phyloP scores from a whole-genome alignment of 805 yeast genomes.

The Yamadazyma olivae region DNA sequence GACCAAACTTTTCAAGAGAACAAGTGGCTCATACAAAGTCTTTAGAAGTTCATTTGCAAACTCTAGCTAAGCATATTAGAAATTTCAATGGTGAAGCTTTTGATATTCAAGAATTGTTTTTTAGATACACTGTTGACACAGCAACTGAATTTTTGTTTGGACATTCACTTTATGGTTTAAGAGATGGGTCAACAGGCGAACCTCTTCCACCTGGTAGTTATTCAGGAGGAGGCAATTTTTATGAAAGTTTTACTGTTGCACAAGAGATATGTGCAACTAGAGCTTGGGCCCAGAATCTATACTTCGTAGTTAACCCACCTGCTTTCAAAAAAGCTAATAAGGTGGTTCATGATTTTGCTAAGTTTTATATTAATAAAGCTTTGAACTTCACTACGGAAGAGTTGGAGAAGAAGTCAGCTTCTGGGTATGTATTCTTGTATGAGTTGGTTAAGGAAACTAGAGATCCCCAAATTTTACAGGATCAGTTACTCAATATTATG shows the following conservation, averaged over 20 bases:
- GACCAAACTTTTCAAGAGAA: constrained; percentile 35
- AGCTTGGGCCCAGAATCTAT: constrained; percentile 26
- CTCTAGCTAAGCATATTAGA: constrained; percentile 21
- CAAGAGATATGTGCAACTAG: constrained; percentile 33
- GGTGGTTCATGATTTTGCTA: constrained; percentile 30
- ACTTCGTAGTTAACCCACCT: constrained; percentile 20
- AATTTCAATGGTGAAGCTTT: constrained; percentile 20
- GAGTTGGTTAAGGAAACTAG: constrained; percentile 39
- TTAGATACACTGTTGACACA: constrained; percentile 32
- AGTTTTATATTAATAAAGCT: constrained; percentile 29
- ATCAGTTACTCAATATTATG: constrained; percentile 40
- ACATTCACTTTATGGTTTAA: constrained; percentile 26
- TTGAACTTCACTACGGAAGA: constrained; percentile 24
- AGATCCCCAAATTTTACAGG: constrained; percentile 33
- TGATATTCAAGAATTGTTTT: constrained; percentile 30
- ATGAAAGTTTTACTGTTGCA: constrained; percentile 29
- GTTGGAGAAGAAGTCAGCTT: constrained; percentile 23
- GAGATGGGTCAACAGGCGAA: constrained; percentile 25
- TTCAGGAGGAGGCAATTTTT: constrained; percentile 12
- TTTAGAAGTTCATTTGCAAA: constrained; percentile 25
- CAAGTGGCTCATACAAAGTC: constrained; percentile 28
- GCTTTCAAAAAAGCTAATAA: constrained; percentile 29
- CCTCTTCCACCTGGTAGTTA: constrained; percentile 20
- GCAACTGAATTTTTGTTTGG: constrained; percentile 40
- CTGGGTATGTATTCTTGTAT: constrained; percentile 37